Evolutionary conservation across 495 filamentous ascomycete species (phyloP), one percentile per base, ranked within the genome.

Genomic region (Pyrenopolyporus hunteri): DNA sequence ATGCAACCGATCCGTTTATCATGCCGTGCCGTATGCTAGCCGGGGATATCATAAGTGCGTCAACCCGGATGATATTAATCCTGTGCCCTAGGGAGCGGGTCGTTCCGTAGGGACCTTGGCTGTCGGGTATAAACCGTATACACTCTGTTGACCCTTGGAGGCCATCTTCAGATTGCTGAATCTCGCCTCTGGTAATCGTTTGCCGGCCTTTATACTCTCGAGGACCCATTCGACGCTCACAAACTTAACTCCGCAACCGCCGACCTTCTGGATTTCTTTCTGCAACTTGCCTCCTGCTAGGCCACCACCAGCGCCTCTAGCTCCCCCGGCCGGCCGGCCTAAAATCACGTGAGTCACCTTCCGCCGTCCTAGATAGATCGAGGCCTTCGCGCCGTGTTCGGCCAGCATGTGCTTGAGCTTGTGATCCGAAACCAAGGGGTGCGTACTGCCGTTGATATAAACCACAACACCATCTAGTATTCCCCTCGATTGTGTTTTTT

Each of bases 391-490:
- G 19, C 94, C 94, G 67, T 94, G 80, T 48, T 83, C 74, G 7
- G 82, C 83, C 16, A 98, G 79, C 23, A 96, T 77, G 31, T 84
- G 85, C 74, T 94, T 96, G 40, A 98, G 82, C 66, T 83, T 86
- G 71, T 96, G 90, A 75, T 98, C 93, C 0, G 89, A 92, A 39
- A 98, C 83, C 10, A 82, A 66, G 4, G 93, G 91, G 47, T 86
- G 76, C 1, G 91, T 97, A 47, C 89, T 89, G 48, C 92, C 93
- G 74, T 96, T 96, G 75, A 98, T 82, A 75, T 94, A 94, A 70
- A 98, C 81, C 17, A 80, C 82, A 20, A 90, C 76, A 13, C 82
- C 81, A 42, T 80, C 66, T 70, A 97, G 90, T 51, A 96, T 70
- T 29, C 63, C 60, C 20, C 56, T 67, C 20, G 66, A 60, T 13